Base-by-base conservation (phyloP, 805 yeast genomes). In the Candida broadrunensis region DNA sequence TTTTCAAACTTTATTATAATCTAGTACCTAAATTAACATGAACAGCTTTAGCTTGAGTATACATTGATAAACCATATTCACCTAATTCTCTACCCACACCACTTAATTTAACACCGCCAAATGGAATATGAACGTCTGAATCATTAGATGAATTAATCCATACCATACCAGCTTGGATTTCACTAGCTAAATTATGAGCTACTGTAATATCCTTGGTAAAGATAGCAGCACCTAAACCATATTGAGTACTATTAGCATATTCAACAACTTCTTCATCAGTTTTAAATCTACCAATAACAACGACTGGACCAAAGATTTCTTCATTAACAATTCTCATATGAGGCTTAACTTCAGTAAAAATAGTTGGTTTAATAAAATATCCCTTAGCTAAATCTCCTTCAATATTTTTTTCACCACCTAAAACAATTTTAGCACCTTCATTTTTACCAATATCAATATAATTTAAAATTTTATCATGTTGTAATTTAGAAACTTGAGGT, bases 251-350 rank as follows among this genome's bases (percentile, higher is more conserved):
- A 61, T 88, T 88, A 50, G 95, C 95, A 44, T 72, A 72, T 46
- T 61, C 66, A 20, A 88, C 47, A 4, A 80, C 95, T 55, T 87
- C 90, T 37, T 78, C 83, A 48, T 80, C 84, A 23, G 80, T 67
- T 27, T 67, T 57, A 65, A 88, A 88, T 61, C 77, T 78, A 42
- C 83, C 78, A 26, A 84, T 70, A 6, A 80, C 72, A 19, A 83
- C 88, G 25, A 88, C 96, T 13, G 96, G 96, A 15, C 96, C 96
- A 61, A 88, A 88, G 43, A 88, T 86, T 64, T 88, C 96, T 62
- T 88, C 95, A 49, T 73, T 73, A 42, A 82, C 84, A 37, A 88
- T 77, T 44, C 75, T 69, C 78, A 83, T 81, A 24, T 72, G 60
- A 46, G 82, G 81, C 39, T 70, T 73, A 36, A 85, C 88, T 52